A percentile compares a stretch with the other conserved stretches of the same genome.
Evolutionary conservation across 345 rosid species (phyloP).

Genomic region (Eutrema yunnanense): DNA sequence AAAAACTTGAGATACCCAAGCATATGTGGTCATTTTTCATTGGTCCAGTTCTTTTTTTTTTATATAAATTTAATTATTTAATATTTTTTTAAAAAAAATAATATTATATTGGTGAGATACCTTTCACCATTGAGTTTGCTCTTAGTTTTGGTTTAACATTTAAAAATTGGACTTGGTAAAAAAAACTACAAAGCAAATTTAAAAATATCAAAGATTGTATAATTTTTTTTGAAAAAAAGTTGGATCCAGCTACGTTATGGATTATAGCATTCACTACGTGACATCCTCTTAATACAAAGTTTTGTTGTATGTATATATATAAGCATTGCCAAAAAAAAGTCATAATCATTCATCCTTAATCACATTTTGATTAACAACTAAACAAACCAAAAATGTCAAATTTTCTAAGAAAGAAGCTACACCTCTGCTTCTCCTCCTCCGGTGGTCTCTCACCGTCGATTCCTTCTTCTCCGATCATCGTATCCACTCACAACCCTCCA

Average conservation of each 20-base stretch:
- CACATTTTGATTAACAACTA: neutral
- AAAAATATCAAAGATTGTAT: neutral
- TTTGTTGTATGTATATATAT: neutral
- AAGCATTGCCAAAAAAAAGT: neutral
- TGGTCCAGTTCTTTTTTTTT: no score
- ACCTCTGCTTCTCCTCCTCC: slow-evolving; percentile 26
- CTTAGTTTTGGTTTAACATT: no score
- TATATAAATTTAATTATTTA: no score
- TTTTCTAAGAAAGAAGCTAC: slow-evolving; percentile 15
- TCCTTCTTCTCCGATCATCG: slow-evolving; percentile 28
- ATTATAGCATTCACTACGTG: slow-evolving; percentile 25
- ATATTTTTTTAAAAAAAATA: no score
- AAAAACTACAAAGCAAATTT: neutral
- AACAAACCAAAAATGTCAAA: slow-evolving; percentile 13
- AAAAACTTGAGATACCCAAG: no score
- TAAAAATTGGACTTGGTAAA: neutral
- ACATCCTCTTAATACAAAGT: slow-evolving; percentile 12
- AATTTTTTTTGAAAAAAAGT: neutral
- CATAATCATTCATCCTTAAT: neutral
- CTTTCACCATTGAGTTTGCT: no score
- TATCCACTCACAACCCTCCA: slow-evolving; percentile 15
- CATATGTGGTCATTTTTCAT: no score
- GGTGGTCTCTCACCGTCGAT: slow-evolving; percentile 25
- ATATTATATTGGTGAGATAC: no score
- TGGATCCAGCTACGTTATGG: slow-evolving; percentile 19